Evolutionary conservation across 257 asterid genomes (phyloP).

Genomic region (Salvia hispanica): DNA sequence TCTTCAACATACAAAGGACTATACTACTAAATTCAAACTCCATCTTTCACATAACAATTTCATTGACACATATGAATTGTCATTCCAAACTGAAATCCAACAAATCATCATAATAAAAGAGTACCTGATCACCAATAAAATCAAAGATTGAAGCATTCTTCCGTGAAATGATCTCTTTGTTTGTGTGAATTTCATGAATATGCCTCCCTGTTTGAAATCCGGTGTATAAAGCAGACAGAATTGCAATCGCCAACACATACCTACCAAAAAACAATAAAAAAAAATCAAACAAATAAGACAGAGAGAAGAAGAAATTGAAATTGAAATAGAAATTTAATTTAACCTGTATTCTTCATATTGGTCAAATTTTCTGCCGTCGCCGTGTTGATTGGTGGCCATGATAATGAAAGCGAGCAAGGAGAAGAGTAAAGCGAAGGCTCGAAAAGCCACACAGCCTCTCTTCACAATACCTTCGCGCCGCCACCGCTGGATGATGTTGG

Average conservation of each 20-base stretch:
- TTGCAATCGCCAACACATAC: conserved; percentile 78
- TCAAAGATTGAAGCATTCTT: conserved; percentile 45
- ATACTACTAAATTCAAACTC: background rate
- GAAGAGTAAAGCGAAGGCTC: conserved; percentile 50
- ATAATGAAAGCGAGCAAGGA: conserved; percentile 70
- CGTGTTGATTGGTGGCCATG: conserved; percentile 72
- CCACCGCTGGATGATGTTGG: conserved; percentile 45
- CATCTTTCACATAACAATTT: background rate
- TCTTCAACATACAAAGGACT: too few species aligned
- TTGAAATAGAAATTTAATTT: too few species aligned
- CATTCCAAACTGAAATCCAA: background rate
- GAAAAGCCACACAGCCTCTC: conserved; percentile 47
- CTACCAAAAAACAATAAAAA: conserved; percentile 34
- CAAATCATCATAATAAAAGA: background rate
- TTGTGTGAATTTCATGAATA: conserved; percentile 48
- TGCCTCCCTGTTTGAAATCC: conserved; percentile 65
- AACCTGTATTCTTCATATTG: conserved; percentile 74
- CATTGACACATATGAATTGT: background rate
- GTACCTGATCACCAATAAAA: conserved; percentile 75
- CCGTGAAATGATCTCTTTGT: conserved; percentile 37
- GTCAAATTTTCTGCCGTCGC: conserved; percentile 67
- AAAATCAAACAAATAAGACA: background rate
- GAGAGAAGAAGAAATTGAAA: too few species aligned
- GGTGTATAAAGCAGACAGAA: conserved; percentile 68
- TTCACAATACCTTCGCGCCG: conserved; percentile 56